Conservation (phyloP, 83 land plant genomes). For the Picea mariana region DNA sequence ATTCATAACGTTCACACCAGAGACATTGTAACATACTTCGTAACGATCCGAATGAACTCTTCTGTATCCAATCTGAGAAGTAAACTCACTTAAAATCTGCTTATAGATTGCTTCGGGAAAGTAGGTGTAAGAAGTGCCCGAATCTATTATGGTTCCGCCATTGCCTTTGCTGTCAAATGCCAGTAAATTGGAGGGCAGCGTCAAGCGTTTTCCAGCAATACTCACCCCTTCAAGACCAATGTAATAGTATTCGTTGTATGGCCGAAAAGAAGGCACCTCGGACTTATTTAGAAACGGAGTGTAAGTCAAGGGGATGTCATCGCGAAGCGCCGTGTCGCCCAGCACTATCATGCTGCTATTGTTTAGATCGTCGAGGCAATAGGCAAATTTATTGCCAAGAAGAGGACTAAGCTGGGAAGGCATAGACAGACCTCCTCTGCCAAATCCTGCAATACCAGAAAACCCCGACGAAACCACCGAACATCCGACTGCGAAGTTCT, state of each 20-base stretch:
- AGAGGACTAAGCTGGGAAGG: too few relatives aligned
- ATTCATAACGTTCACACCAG: not conserved
- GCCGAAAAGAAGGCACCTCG: too few relatives aligned
- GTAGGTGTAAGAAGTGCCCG: conserved; percentile 59
- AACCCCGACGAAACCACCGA: too few relatives aligned
- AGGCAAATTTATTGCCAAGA: too few relatives aligned
- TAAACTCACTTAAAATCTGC: conserved; percentile 29
- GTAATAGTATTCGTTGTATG: conserved; percentile 33
- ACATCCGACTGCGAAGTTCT: too few relatives aligned
- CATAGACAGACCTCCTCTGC: too few relatives aligned
- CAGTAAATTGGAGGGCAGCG: conserved; percentile 30
- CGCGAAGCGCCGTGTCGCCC: conserved; percentile 12
- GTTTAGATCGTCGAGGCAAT: conserved; percentile 14
- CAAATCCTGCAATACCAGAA: too few relatives aligned
- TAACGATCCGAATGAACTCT: conserved; percentile 21
- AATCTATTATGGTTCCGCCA: conserved; percentile 63
- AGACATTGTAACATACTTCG: conserved; percentile 34
- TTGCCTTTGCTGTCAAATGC: conserved; percentile 27
- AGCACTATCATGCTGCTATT: conserved; percentile 31
- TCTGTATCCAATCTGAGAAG: conserved; percentile 16
- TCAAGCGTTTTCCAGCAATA: conserved; percentile 38
- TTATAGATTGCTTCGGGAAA: conserved; percentile 24
- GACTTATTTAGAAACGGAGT: conserved; percentile 16
- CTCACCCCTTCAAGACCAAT: conserved; percentile 33
- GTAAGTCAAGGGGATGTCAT: not conserved